Evolutionary conservation across 306 rosid genomes (phyloP).

Genomic region (Albizia julibrissin): DNA sequence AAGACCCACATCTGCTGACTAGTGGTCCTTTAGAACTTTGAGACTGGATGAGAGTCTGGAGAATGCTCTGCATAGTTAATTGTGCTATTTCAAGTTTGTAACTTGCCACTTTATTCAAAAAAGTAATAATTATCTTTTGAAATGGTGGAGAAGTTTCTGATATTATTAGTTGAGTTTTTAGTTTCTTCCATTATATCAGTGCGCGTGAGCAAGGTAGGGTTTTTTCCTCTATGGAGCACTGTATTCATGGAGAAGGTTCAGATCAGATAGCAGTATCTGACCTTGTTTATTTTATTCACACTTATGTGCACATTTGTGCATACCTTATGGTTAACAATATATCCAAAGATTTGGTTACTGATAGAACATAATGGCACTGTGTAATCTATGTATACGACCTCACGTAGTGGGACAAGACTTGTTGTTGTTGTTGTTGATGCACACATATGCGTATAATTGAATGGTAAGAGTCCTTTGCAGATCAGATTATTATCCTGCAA

Average conservation of each 20-base stretch:
- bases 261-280: background rate
- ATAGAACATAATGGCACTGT: background rate
- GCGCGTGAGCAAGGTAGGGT: constrained; percentile 15
- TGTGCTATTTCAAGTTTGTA: background rate
- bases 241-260: background rate
- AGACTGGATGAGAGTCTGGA: background rate
- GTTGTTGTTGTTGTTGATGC: background rate
- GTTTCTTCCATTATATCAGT: background rate
- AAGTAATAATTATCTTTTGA: background rate
- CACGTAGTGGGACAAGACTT: background rate
- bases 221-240: background rate
- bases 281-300: background rate
- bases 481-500: background rate
- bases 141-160: constrained; percentile 32
- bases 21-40: background rate
- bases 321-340: no score
- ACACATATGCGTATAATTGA: background rate
- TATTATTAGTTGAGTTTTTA: constrained; percentile 20
- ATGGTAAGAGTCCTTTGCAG: background rate
- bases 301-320: background rate
- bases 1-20: background rate
- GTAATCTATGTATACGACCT: background rate
- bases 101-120: background rate
- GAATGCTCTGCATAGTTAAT: background rate
- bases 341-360: background rate